Percentiles rank a stretch among this genome's conserved stretches.
These are phyloP conservation scores for Blastomyces emzantsi DNA, from an alignment of 2,329 filamentous ascomycete genomes.

Conservation along the genomic window DNA sequence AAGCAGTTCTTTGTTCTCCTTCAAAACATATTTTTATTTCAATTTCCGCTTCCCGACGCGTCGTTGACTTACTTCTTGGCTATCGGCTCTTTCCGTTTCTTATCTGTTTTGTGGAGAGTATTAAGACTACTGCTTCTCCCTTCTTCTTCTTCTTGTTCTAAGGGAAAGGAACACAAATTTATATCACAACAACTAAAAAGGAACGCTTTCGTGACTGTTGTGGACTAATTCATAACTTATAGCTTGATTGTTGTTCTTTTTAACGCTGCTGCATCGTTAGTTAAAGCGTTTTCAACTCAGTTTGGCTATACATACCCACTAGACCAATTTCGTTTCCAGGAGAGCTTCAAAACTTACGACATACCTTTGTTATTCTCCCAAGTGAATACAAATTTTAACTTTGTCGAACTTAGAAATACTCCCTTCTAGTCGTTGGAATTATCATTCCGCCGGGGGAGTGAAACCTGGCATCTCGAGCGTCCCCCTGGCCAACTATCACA, in stretches of 20 bases:
- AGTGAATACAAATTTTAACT: not conserved
- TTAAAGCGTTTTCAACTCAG: not conserved
- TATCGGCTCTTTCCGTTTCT: not conserved
- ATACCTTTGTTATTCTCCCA: not conserved
- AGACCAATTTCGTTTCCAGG: not conserved
- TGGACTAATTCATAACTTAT: not conserved
- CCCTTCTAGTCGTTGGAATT: not conserved
- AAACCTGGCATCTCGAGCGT: not conserved
- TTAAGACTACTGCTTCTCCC: not conserved
- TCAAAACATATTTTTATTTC: not conserved
- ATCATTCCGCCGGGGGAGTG: not conserved
- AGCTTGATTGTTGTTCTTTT: not conserved
- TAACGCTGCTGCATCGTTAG: not conserved
- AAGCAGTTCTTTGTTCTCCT: not conserved
- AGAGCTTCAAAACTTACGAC: not conserved
- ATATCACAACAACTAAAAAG: not conserved
- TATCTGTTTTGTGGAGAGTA: not conserved
- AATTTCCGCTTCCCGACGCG: not conserved
- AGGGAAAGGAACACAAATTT: not conserved
- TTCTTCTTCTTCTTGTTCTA: too few relatives aligned
- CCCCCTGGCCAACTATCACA: not conserved
- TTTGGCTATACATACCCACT: not conserved
- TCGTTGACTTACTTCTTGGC: not conserved
- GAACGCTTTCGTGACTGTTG: not conserved
- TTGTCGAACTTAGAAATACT: not conserved